Percentiles rank a stretch among this genome's conserved stretches.
Evolutionary conservation across 805 yeast genomes (phyloP).

Genomic region (Barnettozyma botsteinii): DNA sequence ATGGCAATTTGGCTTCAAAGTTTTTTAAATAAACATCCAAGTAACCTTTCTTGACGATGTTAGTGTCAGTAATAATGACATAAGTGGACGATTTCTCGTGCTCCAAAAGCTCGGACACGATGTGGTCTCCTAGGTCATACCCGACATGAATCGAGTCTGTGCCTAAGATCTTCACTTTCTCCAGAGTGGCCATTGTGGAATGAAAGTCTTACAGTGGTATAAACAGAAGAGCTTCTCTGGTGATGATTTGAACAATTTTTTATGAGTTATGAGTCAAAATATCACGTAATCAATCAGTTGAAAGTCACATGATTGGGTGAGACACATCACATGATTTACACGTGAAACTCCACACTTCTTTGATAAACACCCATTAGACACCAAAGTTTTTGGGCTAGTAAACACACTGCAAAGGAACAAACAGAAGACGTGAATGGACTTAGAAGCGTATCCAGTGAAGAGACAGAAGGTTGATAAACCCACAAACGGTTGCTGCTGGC

Average conservation of each 20-base stretch:
- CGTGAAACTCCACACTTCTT: too few species aligned
- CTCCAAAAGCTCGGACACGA: slow-evolving; percentile 58
- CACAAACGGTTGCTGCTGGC: neutral
- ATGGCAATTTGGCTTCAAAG: slow-evolving; percentile 41
- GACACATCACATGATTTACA: neutral
- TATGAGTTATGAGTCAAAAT: neutral
- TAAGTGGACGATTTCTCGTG: slow-evolving; percentile 81
- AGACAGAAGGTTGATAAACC: neutral
- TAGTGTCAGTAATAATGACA: slow-evolving; percentile 83
- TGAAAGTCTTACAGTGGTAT: neutral
- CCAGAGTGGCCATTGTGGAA: slow-evolving; percentile 6
- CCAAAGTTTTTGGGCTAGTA: neutral
- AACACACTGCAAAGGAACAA: neutral
- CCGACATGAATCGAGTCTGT: slow-evolving; percentile 86
- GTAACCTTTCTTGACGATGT: slow-evolving; percentile 63
- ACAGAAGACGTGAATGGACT: neutral
- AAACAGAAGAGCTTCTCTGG: neutral
- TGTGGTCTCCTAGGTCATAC: slow-evolving; percentile 67
- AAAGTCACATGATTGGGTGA: neutral
- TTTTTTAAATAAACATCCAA: slow-evolving; percentile 40
- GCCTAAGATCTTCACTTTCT: slow-evolving; percentile 73
- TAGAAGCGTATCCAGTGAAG: neutral
- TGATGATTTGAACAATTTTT: too few species aligned
- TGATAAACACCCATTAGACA: too few species aligned
- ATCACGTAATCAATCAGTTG: neutral